Evolutionary conservation across 1,284 basidiomycete species (phyloP).

Genomic region (Schizophyllum amplum): DNA sequence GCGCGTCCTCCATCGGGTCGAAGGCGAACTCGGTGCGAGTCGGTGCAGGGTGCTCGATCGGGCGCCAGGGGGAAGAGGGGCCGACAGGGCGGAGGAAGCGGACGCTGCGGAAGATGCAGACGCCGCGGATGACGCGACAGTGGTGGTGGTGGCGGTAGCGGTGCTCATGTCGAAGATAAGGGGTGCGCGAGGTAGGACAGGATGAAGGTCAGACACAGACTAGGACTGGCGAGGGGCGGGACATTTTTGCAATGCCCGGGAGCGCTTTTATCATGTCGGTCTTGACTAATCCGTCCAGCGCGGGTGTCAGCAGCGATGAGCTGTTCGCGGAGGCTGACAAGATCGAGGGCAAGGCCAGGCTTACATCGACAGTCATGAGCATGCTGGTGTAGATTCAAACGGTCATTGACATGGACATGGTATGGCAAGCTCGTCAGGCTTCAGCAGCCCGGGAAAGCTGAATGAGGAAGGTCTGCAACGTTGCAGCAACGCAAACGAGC

Average conservation of each 20-base stretch:
- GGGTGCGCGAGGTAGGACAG: too few relatives aligned
- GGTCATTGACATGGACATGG: background rate
- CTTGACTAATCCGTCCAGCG: background rate
- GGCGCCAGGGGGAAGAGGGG: background rate
- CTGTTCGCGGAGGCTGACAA: too few relatives aligned
- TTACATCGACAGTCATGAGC: too few relatives aligned
- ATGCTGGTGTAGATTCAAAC: too few relatives aligned
- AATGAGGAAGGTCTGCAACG: too few relatives aligned
- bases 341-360: too few relatives aligned
- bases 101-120: too few relatives aligned
- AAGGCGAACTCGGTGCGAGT: constrained; percentile 36
- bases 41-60: constrained; percentile 4
- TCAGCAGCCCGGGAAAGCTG: background rate
- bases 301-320: background rate
- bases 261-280: background rate
- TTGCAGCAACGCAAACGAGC: background rate
- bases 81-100: too few relatives aligned
- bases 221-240: background rate
- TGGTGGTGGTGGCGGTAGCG: too few relatives aligned
- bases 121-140: too few relatives aligned
- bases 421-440: background rate
- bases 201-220: too few relatives aligned
- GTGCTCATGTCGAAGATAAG: too few relatives aligned
- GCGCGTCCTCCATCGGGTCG: constrained; percentile 73
- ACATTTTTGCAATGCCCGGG: background rate